Percentiles rank a stretch among this genome's conserved stretches.
phyloP scores from a whole-genome alignment of 2,329 filamentous ascomycete species.

The Penicillium glabrum region DNA sequence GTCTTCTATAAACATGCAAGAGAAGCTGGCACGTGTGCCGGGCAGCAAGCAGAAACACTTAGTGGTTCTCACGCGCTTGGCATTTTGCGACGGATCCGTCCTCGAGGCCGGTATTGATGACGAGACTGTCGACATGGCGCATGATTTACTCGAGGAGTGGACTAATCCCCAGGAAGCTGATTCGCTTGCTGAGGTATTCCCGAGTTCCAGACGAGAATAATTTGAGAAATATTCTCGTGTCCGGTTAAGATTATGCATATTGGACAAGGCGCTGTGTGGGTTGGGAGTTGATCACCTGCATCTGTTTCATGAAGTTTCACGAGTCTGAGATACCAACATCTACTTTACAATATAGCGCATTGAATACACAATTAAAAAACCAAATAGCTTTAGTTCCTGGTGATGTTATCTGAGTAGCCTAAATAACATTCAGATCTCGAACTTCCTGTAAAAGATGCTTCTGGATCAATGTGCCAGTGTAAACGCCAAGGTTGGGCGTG shows the following conservation, averaged over 20 bases:
- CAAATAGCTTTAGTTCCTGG: neutral
- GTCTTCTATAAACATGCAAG: conserved; percentile 63
- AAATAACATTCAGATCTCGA: too few relatives aligned
- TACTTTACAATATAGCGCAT: neutral
- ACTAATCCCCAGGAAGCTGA: conserved; percentile 79
- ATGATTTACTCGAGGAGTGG: conserved; percentile 75
- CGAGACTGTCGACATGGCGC: conserved; percentile 77
- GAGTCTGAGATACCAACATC: conserved; percentile 11
- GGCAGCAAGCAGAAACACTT: conserved; percentile 81
- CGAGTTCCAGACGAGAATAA: conserved; percentile 34
- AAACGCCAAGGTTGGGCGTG: too few relatives aligned
- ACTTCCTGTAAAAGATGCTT: too few relatives aligned
- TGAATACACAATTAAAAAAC: neutral
- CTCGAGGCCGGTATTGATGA: conserved; percentile 75
- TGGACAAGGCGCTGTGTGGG: conserved; percentile 5
- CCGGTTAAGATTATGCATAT: conserved; percentile 13
- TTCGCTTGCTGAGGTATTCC: conserved; percentile 52
- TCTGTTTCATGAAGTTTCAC: conserved; percentile 8
- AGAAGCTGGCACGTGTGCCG: conserved; percentile 67
- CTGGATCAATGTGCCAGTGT: too few relatives aligned
- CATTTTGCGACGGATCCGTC: conserved; percentile 77
- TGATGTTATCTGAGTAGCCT: neutral
- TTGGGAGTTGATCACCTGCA: conserved; percentile 5
- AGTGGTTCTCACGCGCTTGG: conserved; percentile 76
- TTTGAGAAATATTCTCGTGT: neutral